phyloP scores from a whole-genome alignment of 169 alveolate species.

The Toxoplasma gondii region DNA sequence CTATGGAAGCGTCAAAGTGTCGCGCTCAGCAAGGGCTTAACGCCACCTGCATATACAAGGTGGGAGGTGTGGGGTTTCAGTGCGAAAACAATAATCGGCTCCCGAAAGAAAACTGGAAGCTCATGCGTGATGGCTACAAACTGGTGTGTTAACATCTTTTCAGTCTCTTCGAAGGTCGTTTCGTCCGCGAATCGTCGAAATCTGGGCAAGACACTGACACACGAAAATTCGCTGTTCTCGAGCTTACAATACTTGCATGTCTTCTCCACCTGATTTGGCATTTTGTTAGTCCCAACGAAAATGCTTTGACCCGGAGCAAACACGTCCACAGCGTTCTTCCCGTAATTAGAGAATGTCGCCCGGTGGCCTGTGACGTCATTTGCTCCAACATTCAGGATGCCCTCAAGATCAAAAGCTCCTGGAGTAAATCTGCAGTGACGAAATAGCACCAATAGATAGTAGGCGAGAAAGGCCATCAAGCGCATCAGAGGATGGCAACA shows the following conservation, averaged over 20 bases:
- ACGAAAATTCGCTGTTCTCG: neutral
- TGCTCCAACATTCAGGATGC: conserved; percentile 59
- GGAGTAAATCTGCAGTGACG: conserved; percentile 55
- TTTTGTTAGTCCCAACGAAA: conserved; percentile 66
- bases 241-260: conserved; percentile 58
- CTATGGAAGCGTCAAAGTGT: too few species aligned
- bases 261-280: conserved; percentile 55
- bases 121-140: too few species aligned
- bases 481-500: too few species aligned
- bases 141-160: too few species aligned
- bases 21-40: too few species aligned
- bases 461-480: neutral
- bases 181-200: too few species aligned
- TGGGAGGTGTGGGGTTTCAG: too few species aligned
- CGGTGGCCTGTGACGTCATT: conserved; percentile 65
- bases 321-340: conserved; percentile 68
- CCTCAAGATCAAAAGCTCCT: conserved; percentile 62
- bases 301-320: conserved; percentile 69
- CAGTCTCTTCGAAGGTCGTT: too few species aligned
- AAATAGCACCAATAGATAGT: neutral
- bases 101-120: too few species aligned
- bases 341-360: conserved; percentile 67
- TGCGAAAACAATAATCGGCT: too few species aligned
- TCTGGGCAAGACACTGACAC: too few species aligned
- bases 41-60: too few species aligned